A percentile compares a stretch with the other conserved stretches of the same genome.
phyloP scores from a whole-genome alignment of 202 grass and related monocot genomes.

The Zizania palustris region DNA sequence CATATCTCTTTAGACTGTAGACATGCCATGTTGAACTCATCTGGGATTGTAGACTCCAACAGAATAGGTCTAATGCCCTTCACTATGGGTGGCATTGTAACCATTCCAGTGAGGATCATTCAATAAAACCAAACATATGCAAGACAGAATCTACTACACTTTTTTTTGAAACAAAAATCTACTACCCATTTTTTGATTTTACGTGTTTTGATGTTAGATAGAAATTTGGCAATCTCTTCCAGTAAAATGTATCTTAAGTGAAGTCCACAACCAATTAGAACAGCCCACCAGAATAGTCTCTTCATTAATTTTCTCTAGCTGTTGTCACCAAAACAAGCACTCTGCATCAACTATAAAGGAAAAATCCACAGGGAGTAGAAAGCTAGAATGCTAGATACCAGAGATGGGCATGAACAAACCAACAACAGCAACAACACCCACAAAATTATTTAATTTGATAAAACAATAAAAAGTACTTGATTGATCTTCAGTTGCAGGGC shows the following conservation, averaged over 20 bases:
- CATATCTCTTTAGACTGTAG: neutral
- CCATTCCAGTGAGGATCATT: neutral
- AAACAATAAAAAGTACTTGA: neutral
- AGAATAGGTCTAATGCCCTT: neutral
- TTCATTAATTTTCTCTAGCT: neutral
- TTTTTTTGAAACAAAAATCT: constrained; percentile 21
- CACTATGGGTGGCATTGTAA: neutral
- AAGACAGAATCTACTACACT: neutral
- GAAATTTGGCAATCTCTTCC: neutral
- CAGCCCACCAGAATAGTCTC: neutral
- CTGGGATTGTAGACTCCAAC: neutral
- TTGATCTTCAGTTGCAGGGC: neutral
- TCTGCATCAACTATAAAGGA: neutral
- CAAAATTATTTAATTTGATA: neutral
- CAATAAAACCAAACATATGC: neutral
- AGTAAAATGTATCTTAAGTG: neutral
- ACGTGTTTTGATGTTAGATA: constrained; percentile 9
- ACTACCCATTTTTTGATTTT: neutral
- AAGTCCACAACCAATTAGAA: neutral
- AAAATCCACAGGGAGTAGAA: neutral
- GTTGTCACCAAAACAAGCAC: neutral
- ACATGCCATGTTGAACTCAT: neutral
- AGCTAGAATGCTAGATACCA: neutral
- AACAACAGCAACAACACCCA: neutral
- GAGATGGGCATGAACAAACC: neutral